phyloP scores from a whole-genome alignment of 192 early-diverging fungal genomes.

The Entrophospora sp. region DNA sequence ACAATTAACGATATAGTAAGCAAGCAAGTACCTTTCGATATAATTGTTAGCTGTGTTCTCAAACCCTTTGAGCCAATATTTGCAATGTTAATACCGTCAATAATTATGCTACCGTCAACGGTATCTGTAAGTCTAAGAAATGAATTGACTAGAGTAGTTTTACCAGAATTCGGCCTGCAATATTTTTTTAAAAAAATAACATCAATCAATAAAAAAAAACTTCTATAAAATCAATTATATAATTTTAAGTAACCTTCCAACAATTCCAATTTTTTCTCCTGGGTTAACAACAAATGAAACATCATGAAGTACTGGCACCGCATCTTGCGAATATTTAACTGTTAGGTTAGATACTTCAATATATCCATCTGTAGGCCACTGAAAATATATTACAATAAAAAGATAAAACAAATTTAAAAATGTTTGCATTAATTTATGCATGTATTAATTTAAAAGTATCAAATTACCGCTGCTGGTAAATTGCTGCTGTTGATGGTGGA shows the following conservation, averaged over 20 bases:
- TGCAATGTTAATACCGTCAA: slow-evolving; percentile 75
- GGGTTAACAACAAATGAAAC: slow-evolving; percentile 58
- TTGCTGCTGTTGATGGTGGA: slow-evolving; percentile 41
- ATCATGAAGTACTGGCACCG: slow-evolving; percentile 62
- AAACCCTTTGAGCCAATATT: slow-evolving; percentile 70
- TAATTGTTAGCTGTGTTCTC: slow-evolving; percentile 71
- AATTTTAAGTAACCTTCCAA: slow-evolving; percentile 50
- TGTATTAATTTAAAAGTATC: too few species aligned
- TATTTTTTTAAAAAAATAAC: background rate
- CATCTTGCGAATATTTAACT: slow-evolving; percentile 66
- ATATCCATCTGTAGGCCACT: slow-evolving; percentile 68
- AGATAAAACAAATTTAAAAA: background rate
- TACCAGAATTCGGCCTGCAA: slow-evolving; percentile 76
- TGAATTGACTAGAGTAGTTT: slow-evolving; percentile 69
- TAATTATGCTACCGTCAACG: slow-evolving; percentile 52
- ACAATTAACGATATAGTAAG: too few species aligned
- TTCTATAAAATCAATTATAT: background rate
- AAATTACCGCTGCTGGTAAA: slow-evolving; percentile 42
- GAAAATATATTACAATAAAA: background rate
- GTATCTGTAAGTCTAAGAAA: slow-evolving; percentile 76
- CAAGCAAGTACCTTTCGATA: slow-evolving; percentile 89
- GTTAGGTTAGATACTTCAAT: slow-evolving; percentile 65
- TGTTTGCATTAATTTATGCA: background rate
- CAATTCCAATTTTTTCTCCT: slow-evolving; percentile 82
- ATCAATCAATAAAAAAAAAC: background rate